These are phyloP conservation scores for Mentha longifolia DNA, from an alignment of 257 asterid genomes.

Conservation along the genomic window DNA sequence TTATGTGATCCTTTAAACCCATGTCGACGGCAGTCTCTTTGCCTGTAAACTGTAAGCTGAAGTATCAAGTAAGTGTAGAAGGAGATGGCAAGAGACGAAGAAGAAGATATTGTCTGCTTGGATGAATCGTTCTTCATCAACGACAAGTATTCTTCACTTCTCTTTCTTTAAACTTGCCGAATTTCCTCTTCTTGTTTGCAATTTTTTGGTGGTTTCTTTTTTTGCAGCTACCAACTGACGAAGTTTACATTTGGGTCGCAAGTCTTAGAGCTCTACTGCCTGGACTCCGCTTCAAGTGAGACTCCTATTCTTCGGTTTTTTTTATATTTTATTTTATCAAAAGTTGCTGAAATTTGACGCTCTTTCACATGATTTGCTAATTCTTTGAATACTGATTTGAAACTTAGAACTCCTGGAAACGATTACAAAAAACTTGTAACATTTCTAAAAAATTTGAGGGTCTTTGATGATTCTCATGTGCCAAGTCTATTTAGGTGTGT, in stretches of 20 bases:
- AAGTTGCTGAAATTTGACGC: background rate
- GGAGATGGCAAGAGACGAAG: constrained; percentile 41
- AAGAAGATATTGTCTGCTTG: constrained; percentile 68
- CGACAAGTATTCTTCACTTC: constrained; percentile 50
- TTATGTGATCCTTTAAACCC: background rate
- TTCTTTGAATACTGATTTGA: background rate
- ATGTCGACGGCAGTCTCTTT: background rate
- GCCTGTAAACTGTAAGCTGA: background rate
- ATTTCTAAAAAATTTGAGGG: background rate
- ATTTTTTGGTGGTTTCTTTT: background rate
- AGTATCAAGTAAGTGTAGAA: constrained; percentile 7
- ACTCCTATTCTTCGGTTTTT: background rate
- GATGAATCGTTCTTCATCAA: constrained; percentile 85
- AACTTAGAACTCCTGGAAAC: background rate
- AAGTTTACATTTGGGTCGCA: constrained; percentile 76
- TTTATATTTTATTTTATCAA: background rate
- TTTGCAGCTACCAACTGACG: constrained; percentile 76
- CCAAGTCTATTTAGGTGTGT: background rate
- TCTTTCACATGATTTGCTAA: background rate
- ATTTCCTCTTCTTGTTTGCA: background rate
- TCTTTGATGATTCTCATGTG: constrained; percentile 2
- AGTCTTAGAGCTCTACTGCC: constrained; percentile 76
- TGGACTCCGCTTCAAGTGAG: constrained; percentile 87
- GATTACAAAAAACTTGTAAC: background rate
- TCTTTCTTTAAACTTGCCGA: background rate